Conservation (phyloP, 2,329 filamentous ascomycete species). For the Trichoderma pleuroti region DNA sequence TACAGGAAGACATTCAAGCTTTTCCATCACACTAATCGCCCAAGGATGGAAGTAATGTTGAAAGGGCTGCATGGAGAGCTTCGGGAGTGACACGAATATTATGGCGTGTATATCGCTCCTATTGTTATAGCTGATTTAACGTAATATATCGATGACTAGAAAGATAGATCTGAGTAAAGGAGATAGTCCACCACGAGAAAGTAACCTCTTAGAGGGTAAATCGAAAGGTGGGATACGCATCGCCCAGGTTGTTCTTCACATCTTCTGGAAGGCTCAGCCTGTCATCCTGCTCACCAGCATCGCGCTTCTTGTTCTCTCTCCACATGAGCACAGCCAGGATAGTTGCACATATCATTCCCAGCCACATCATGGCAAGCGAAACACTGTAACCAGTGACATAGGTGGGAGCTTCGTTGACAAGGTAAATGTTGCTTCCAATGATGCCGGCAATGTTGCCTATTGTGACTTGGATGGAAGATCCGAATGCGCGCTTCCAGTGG, state of each 20-base stretch:
- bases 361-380: conserved; percentile 44
- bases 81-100: not conserved
- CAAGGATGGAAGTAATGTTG: not conserved
- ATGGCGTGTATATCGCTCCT: not conserved
- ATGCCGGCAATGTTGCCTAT: conserved; percentile 41
- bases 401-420: conserved; percentile 43
- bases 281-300: conserved; percentile 31
- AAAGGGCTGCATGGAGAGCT: not conserved
- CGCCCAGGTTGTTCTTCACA: conserved; percentile 34
- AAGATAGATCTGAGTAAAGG: not conserved
- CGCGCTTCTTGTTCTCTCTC: conserved; percentile 36
- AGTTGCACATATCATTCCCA: conserved; percentile 37
- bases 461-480: conserved; percentile 47
- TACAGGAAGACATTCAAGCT: not conserved
- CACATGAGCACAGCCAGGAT: conserved; percentile 29
- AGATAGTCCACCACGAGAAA: not conserved
- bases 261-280: conserved; percentile 30
- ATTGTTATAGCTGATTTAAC: no score
- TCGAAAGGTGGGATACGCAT: conserved; percentile 36
- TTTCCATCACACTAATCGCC: not conserved
- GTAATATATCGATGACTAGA: not conserved
- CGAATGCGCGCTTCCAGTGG: conserved; percentile 51
- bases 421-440: conserved; percentile 45
- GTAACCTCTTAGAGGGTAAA: conserved; percentile 27
- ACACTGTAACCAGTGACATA: conserved; percentile 50